These are phyloP conservation scores for Tulasnella sp. DNA, from an alignment of 768 basidiomycete species.

Conservation along the genomic window DNA sequence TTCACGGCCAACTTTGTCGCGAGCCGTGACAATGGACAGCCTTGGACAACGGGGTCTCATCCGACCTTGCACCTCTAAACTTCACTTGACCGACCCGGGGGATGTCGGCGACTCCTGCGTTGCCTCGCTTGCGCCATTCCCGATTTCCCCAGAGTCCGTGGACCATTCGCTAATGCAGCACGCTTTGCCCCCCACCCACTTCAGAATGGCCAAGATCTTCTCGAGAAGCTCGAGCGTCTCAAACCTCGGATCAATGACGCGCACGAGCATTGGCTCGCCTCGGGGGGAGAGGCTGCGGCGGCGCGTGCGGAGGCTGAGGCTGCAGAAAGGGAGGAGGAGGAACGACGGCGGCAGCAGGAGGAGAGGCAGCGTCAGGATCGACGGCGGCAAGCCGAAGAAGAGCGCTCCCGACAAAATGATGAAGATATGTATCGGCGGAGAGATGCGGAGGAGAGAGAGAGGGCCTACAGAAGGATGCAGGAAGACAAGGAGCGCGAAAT, in stretches of 20 bases:
- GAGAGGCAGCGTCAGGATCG: slow-evolving; percentile 51
- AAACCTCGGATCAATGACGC: slow-evolving; percentile 45
- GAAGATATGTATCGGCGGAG: slow-evolving; percentile 17
- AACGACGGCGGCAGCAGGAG: slow-evolving; percentile 41
- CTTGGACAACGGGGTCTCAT: background rate
- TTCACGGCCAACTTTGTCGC: background rate
- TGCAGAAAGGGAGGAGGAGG: slow-evolving; percentile 39
- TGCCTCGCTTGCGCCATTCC: background rate
- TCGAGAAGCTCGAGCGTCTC: slow-evolving; percentile 59
- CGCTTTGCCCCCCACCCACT: slow-evolving; percentile 23
- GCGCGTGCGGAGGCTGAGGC: slow-evolving; percentile 42
- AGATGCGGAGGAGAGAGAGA: slow-evolving; percentile 22
- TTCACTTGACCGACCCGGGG: background rate
- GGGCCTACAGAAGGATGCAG: slow-evolving; percentile 13
- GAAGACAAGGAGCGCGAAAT: background rate
- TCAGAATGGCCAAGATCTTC: slow-evolving; percentile 72
- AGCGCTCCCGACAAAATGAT: slow-evolving; percentile 33
- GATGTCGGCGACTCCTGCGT: background rate
- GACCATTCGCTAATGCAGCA: background rate
- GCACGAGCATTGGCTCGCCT: slow-evolving; percentile 30
- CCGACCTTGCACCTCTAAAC: slow-evolving; percentile 2
- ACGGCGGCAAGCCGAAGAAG: slow-evolving; percentile 57
- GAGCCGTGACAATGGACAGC: background rate
- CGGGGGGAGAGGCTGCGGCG: slow-evolving; percentile 36
- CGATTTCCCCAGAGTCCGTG: background rate